Conservation (phyloP, 306 rosid genomes). For the Glycine tomentella region DNA sequence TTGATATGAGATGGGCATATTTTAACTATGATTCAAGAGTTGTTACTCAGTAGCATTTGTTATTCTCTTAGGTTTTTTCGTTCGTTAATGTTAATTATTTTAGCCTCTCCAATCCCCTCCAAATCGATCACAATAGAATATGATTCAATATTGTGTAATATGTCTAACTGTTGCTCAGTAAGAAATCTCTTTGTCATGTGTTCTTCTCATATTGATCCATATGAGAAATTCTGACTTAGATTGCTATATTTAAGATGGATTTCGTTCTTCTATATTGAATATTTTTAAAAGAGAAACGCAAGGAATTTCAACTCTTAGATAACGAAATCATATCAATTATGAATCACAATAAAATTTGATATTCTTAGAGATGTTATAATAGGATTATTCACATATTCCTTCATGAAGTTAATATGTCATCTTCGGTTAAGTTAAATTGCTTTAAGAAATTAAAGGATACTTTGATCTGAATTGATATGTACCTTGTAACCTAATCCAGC, state of each 20-base stretch:
- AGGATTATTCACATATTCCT: neutral
- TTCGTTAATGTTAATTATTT: neutral
- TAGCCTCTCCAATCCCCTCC: slow-evolving; percentile 6
- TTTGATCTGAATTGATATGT: neutral
- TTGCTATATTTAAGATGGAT: neutral
- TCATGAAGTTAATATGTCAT: neutral
- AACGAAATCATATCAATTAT: neutral
- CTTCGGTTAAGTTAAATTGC: neutral
- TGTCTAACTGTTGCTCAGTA: neutral
- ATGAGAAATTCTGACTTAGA: neutral
- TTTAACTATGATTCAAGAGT: neutral
- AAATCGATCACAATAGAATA: neutral
- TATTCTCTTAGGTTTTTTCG: neutral
- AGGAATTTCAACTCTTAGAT: neutral
- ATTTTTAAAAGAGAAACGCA: neutral
- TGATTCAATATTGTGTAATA: neutral
- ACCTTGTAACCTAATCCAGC: neutral
- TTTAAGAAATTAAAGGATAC: neutral
- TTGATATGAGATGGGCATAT: no score
- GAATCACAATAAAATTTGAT: neutral
- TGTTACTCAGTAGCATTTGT: neutral
- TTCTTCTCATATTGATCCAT: slow-evolving; percentile 10
- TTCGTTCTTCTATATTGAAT: neutral
- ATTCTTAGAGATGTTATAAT: neutral
- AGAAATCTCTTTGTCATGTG: neutral